A percentile compares a stretch with the other conserved stretches of the same genome.
These are phyloP conservation scores for Micromonas commoda DNA, from an alignment of 139 green algal genomes.

Conservation along the genomic window DNA sequence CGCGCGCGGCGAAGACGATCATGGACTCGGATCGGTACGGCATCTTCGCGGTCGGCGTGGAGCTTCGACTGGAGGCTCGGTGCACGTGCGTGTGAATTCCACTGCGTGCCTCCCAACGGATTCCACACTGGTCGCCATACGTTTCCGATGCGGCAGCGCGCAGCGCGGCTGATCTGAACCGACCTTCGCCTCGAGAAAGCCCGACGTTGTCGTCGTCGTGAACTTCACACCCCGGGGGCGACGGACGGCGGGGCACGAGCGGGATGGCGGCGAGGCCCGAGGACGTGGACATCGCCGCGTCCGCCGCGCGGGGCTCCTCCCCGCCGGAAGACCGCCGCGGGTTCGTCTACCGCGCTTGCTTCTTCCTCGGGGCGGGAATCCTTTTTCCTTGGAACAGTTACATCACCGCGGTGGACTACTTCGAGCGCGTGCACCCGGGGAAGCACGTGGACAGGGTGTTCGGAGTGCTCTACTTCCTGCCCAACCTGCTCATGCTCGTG, in stretches of 20 bases:
- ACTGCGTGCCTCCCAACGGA: too few species aligned
- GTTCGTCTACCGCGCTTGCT: background rate
- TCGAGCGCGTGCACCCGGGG: conserved; percentile 39
- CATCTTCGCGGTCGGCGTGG: background rate
- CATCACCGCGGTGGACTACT: conserved; percentile 55
- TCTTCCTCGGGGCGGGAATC: conserved; percentile 38
- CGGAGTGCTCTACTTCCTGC: conserved; percentile 44
- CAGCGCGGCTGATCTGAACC: too few species aligned
- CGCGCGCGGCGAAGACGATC: background rate
- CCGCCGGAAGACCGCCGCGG: background rate
- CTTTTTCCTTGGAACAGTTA: conserved; percentile 49
- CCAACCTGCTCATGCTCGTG: background rate
- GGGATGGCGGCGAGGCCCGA: too few species aligned
- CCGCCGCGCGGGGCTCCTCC: background rate
- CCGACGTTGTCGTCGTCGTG: too few species aligned
- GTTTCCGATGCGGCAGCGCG: too few species aligned
- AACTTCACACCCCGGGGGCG: too few species aligned
- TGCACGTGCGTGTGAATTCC: too few species aligned
- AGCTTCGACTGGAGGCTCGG: too few species aligned
- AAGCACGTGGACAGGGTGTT: conserved; percentile 47
- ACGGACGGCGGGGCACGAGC: too few species aligned
- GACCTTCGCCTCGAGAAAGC: too few species aligned
- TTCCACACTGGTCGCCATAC: too few species aligned
- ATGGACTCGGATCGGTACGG: background rate
- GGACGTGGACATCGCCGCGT: background rate